Base-by-base conservation (phyloP, 2,329 filamentous ascomycete genomes). In the Exophiala spinifera region DNA sequence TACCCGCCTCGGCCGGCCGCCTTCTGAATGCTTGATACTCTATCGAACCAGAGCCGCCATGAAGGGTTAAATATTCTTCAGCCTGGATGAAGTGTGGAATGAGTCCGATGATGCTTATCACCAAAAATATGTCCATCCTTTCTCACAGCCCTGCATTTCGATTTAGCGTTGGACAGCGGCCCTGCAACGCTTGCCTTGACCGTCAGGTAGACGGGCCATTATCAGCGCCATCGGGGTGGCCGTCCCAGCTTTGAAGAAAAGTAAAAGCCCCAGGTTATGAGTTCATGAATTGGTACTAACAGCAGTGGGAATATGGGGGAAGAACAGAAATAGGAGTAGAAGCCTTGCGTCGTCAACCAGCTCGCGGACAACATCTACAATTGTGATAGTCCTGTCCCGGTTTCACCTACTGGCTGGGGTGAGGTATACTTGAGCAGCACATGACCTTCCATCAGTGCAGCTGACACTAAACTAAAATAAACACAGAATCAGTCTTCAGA, bases 401-500 rank as follows among this genome's bases (percentile, higher is more conserved):
- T n/a, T n/a, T 31, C 28, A 31, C 11, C 8, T 6, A 31, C 10
- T 8, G 10, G 11, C 28, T 3, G 10, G 28, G 28, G 81, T 72
- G 0, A 76, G 28, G 44, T 39, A 46, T 15, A 53, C 23, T 23
- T 10, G 28, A 6, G 42, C 11, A 31, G 11, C 28, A 10, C 28
- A 31, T 31, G 10, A 31, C 3, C 28, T 10, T 31, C 28, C 28
- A 31, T 31, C 11, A 10, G 3, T 31, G 28, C 80, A 81, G 60
- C 87, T 83, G 44, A 87, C 85, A 0, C 83, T 82, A 50, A 86
- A 82, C 85, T 80, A 82, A 67, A 83, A 81, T 17, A 81, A 63
- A 2, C 78, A 79, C 3, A 82, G 72, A 51, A 82, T 76, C 19
- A 74, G 72, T 10, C 79, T 71, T 0, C 75, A 78, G 3, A 81